phyloP scores from a whole-genome alignment of 2,329 filamentous ascomycete species.

The Gaeumannomyces sp. region DNA sequence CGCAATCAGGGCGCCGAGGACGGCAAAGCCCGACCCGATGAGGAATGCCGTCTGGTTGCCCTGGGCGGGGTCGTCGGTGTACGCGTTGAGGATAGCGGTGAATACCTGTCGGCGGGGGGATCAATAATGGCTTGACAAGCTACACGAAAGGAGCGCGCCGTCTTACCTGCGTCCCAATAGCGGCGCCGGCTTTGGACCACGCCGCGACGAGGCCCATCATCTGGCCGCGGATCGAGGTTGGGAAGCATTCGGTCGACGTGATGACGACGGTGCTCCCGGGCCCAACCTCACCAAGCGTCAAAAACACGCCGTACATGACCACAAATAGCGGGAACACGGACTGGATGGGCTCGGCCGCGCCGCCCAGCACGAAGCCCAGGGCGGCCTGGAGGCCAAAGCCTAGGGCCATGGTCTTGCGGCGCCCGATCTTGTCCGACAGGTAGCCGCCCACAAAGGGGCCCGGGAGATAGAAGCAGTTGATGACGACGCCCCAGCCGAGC shows the following conservation, averaged over 20 bases:
- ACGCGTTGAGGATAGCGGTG: conserved; percentile 41
- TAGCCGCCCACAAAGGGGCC: conserved; percentile 41
- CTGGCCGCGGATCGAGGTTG: conserved; percentile 42
- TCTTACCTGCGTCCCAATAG: conserved; percentile 37
- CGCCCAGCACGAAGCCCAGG: conserved; percentile 44
- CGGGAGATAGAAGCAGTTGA: conserved; percentile 46
- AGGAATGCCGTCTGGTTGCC: conserved; percentile 44
- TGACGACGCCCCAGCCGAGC: conserved; percentile 38
- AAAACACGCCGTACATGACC: conserved; percentile 44
- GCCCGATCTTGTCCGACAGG: conserved; percentile 42
- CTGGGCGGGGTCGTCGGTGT: conserved; percentile 29
- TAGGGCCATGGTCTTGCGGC: conserved; percentile 43
- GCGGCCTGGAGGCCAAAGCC: conserved; percentile 39
- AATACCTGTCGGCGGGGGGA: conserved; percentile 30
- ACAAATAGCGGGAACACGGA: conserved; percentile 42
- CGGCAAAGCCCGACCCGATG: conserved; percentile 42
- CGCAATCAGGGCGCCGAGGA: conserved; percentile 36
- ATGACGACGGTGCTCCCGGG: conserved; percentile 35
- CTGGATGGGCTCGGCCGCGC: conserved; percentile 37
- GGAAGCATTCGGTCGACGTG: conserved; percentile 38
- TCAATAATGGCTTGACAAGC: background rate
- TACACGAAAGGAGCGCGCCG: background rate
- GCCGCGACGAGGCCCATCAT: conserved; percentile 42
- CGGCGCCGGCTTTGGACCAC: conserved; percentile 42
- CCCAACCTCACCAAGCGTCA: conserved; percentile 42